Conservation (phyloP, 2,329 filamentous ascomycete species). For the Lecanosticta acicola region DNA sequence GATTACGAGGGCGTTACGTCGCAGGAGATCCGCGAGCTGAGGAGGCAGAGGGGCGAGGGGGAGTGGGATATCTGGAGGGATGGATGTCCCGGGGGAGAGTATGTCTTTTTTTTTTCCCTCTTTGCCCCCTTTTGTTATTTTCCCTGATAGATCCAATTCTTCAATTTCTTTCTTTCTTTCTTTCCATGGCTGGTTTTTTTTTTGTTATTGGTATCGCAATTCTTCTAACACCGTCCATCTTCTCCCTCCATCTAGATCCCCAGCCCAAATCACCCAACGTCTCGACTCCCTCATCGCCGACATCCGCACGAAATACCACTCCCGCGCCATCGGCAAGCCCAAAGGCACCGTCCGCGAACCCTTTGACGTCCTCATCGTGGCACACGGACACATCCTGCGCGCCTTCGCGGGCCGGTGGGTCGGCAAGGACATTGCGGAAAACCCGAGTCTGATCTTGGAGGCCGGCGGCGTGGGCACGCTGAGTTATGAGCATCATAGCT, state of each 20-base stretch:
- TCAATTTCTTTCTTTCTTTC: neutral
- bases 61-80: conserved; percentile 85
- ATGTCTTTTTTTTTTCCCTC: conserved; percentile 24
- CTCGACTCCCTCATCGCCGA: conserved; percentile 71
- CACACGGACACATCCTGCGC: conserved; percentile 82
- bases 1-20: conserved; percentile 55
- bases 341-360: conserved; percentile 35
- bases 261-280: conserved; percentile 64
- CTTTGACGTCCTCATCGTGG: conserved; percentile 71
- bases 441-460: conserved; percentile 76
- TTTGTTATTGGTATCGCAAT: neutral
- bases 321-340: conserved; percentile 49
- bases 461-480: conserved; percentile 49
- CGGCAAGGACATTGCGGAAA: conserved; percentile 65
- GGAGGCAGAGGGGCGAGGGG: conserved; percentile 45
- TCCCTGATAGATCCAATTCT: no score
- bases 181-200: neutral
- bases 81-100: conserved; percentile 70
- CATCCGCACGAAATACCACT: conserved; percentile 53
- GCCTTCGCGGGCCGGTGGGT: conserved; percentile 86
- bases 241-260: conserved; percentile 47
- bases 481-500: conserved; percentile 47
- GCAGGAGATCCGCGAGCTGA: conserved; percentile 45
- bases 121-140: no score
- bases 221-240: no score